These are phyloP conservation scores for Batkoa obscura DNA, from an alignment of 371 early-diverging fungal species.

Conservation along the genomic window DNA sequence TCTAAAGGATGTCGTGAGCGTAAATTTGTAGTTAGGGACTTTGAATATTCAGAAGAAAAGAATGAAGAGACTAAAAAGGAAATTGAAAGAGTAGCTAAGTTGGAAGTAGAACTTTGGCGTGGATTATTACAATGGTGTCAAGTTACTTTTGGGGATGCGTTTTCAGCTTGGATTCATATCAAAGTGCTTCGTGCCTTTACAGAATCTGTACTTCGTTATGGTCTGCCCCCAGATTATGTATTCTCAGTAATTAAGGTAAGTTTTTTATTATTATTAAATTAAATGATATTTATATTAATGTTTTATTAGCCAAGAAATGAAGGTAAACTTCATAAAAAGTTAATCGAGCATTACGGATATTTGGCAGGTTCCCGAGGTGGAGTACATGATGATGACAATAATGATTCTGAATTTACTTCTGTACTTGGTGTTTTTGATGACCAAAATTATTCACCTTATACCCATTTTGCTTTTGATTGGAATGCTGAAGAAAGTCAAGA, in stretches of 20 bases:
- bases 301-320: slow-evolving; percentile 3
- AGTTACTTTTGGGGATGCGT: slow-evolving; percentile 85
- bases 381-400: neutral
- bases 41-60: slow-evolving; percentile 65
- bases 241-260: slow-evolving; percentile 56
- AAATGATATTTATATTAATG: slow-evolving; percentile 6
- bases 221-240: slow-evolving; percentile 86
- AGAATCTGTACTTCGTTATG: slow-evolving; percentile 92
- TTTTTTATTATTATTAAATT: neutral
- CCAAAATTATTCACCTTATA: slow-evolving; percentile 1
- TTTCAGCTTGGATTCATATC: slow-evolving; percentile 77
- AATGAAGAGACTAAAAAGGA: slow-evolving; percentile 52
- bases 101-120: slow-evolving; percentile 57
- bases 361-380: neutral
- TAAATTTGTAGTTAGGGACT: slow-evolving; percentile 86
- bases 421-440: neutral
- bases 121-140: slow-evolving; percentile 21
- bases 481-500: no score
- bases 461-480: neutral
- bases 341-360: neutral
- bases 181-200: slow-evolving; percentile 86
- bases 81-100: slow-evolving; percentile 41
- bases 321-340: slow-evolving; percentile 7
- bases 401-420: neutral
- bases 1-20: slow-evolving; percentile 67